phyloP scores from a whole-genome alignment of 2,329 filamentous ascomycete species.

The Emmonsiellopsis sp. region DNA sequence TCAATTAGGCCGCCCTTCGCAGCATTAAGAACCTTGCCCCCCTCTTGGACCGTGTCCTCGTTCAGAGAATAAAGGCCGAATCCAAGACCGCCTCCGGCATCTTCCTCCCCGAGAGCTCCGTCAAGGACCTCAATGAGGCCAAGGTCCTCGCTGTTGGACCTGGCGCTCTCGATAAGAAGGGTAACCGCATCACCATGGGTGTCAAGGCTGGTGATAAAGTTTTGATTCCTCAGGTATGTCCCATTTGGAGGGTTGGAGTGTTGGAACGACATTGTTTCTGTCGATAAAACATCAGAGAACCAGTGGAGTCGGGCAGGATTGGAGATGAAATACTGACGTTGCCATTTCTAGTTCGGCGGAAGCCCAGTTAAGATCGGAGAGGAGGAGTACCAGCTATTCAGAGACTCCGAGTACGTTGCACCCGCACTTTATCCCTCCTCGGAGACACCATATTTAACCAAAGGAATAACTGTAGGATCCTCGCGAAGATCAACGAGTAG shows the following conservation, averaged over 20 bases:
- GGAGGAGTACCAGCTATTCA: conserved; percentile 91
- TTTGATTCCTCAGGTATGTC: conserved; percentile 83
- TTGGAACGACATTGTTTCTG: too few species aligned
- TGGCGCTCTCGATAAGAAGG: conserved; percentile 76
- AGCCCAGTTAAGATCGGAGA: conserved; percentile 95
- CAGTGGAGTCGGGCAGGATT: not conserved
- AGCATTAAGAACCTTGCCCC: conserved; percentile 91
- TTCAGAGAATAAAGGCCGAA: conserved; percentile 96
- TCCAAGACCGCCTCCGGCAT: conserved; percentile 93
- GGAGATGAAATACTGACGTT: conserved; percentile 10
- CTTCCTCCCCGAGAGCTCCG: conserved; percentile 91
- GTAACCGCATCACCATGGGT: conserved; percentile 76
- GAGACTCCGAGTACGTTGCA: conserved; percentile 85
- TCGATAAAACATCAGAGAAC: too few species aligned
- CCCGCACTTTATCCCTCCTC: not conserved
- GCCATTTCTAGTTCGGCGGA: conserved; percentile 63
- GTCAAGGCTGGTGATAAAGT: conserved; percentile 82
- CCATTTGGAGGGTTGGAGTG: not conserved
- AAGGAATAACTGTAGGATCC: conserved; percentile 52
- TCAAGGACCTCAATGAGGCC: conserved; percentile 98
- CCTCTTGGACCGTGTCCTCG: conserved; percentile 94
- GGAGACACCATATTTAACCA: conserved; percentile 11
- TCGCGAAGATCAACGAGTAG: conserved; percentile 99
- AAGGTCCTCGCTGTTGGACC: conserved; percentile 93
- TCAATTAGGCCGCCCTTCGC: conserved; percentile 55